These are phyloP conservation scores for Naganishia friedmannii DNA, from an alignment of 768 basidiomycete genomes.

Conservation along the genomic window DNA sequence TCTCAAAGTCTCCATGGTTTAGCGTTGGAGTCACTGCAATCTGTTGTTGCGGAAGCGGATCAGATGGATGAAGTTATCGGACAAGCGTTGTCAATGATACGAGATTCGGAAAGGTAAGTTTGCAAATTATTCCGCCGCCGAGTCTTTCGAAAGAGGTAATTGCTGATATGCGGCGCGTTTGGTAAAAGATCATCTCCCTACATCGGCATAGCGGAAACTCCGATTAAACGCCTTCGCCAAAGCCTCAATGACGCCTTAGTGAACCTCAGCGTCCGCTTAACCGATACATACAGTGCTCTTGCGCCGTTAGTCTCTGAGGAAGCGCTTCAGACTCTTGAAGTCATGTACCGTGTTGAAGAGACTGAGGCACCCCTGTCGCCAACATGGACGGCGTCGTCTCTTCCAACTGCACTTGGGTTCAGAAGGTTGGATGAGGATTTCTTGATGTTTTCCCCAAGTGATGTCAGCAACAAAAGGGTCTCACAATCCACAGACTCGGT, in stretches of 20 bases:
- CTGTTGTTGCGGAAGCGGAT: constrained; percentile 18
- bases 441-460: neutral
- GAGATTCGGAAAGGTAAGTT: constrained; percentile 13
- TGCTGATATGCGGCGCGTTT: neutral
- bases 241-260: constrained; percentile 6
- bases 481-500: constrained; percentile 2
- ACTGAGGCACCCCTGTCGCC: neutral
- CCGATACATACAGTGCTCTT: constrained; percentile 9
- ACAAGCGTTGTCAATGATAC: constrained; percentile 9
- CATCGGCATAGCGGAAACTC: neutral
- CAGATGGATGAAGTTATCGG: constrained; percentile 25
- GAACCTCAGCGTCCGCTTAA: neutral
- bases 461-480: neutral
- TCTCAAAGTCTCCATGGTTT: constrained; percentile 25
- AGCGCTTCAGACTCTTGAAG: constrained; percentile 9
- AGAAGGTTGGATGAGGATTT: neutral
- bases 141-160: neutral
- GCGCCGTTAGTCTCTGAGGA: constrained; percentile 6
- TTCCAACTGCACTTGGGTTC: neutral
- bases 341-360: constrained; percentile 7
- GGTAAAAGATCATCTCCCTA: neutral
- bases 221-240: constrained; percentile 13
- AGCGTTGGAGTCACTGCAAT: constrained; percentile 18
- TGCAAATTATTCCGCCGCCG: neutral
- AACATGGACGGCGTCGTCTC: neutral